Evolutionary conservation across 331 rosid species (phyloP).

Genomic region (Quercus phellos): DNA sequence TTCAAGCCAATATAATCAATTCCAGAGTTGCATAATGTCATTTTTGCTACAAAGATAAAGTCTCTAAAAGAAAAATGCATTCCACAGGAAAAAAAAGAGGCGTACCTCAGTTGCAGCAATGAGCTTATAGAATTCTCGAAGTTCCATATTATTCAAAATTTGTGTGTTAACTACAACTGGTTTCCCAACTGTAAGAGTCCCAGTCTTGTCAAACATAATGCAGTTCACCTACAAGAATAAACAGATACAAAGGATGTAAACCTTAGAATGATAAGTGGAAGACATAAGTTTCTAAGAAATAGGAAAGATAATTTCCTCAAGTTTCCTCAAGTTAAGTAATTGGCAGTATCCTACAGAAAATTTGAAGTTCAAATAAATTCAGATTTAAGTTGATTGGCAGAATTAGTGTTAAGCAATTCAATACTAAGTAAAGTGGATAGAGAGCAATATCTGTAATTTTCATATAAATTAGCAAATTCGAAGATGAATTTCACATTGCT

Average conservation of each 20-base stretch:
- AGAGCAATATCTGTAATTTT: background rate
- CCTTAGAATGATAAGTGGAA: background rate
- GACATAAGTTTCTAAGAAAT: background rate
- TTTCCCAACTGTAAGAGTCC: constrained; percentile 77
- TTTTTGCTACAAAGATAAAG: background rate
- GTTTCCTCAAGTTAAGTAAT: background rate
- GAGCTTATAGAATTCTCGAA: constrained; percentile 44
- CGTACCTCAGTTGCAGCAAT: constrained; percentile 70
- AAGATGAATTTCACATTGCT: constrained; percentile 4
- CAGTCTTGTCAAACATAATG: constrained; percentile 81
- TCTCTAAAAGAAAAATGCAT: background rate
- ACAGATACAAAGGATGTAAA: background rate
- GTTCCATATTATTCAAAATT: constrained; percentile 45
- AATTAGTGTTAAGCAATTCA: background rate
- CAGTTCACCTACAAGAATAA: constrained; percentile 47
- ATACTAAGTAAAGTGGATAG: background rate
- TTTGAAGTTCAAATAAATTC: background rate
- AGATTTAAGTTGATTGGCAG: background rate
- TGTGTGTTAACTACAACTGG: constrained; percentile 60
- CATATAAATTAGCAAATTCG: background rate
- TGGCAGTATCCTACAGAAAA: too few relatives aligned
- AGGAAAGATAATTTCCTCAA: too few relatives aligned
- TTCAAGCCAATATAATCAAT: background rate
- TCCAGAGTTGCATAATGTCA: constrained; percentile 12
- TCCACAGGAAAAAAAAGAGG: background rate